phyloP scores from a whole-genome alignment of 371 early-diverging fungal genomes.

The Nematocida homosporus region DNA sequence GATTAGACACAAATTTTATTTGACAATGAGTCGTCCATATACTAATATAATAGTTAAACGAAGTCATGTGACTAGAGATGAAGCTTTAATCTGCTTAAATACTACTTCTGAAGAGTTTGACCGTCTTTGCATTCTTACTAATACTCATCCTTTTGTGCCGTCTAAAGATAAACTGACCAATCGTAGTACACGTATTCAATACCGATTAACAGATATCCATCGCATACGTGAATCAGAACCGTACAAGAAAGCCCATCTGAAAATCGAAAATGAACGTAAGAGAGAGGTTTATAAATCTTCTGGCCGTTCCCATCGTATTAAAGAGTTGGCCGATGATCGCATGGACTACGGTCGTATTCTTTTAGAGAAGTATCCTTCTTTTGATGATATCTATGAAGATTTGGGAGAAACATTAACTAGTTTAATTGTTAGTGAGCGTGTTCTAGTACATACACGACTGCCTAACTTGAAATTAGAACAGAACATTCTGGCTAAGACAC shows the following conservation, averaged over 20 bases:
- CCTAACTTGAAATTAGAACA: conserved; percentile 12
- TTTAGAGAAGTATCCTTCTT: conserved; percentile 49
- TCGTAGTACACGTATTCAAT: conserved; percentile 43
- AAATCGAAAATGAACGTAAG: conserved; percentile 30
- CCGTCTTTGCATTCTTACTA: conserved; percentile 37
- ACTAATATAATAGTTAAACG: conserved; percentile 46
- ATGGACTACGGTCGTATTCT: conserved; percentile 46
- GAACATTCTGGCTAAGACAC: conserved; percentile 12
- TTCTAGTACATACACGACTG: neutral
- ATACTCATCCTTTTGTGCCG: conserved; percentile 31
- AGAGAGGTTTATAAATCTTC: neutral
- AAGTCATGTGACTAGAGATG: conserved; percentile 49
- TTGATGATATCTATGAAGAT: conserved; percentile 50
- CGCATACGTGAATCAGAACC: conserved; percentile 52
- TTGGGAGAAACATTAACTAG: conserved; percentile 35
- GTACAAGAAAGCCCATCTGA: conserved; percentile 40
- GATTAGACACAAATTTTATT: conserved; percentile 21
- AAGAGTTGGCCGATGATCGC: conserved; percentile 30
- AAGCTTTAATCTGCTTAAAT: conserved; percentile 35
- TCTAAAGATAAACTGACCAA: conserved; percentile 36
- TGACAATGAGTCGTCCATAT: conserved; percentile 22
- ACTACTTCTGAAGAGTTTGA: conserved; percentile 23
- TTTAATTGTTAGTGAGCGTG: conserved; percentile 40
- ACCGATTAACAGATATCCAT: conserved; percentile 47
- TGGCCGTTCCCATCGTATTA: conserved; percentile 15